These are phyloP conservation scores for Breviolum minutum DNA, from an alignment of 73 alveolate species.

Conservation along the genomic window DNA sequence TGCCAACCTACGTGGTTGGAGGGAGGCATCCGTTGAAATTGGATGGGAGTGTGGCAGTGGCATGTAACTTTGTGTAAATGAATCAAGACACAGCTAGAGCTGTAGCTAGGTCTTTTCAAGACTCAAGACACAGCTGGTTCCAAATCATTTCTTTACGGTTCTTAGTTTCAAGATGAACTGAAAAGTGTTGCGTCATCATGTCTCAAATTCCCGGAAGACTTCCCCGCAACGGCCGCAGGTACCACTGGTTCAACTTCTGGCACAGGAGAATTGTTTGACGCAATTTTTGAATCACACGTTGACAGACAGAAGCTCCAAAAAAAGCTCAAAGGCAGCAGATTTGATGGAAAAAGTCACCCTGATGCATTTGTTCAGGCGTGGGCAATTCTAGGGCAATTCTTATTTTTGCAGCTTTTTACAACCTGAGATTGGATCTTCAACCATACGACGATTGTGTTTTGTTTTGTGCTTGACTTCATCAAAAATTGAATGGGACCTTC, in stretches of 20 bases:
- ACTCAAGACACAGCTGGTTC: too few species aligned
- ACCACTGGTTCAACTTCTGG: constrained; percentile 60
- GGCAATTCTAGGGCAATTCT: too few species aligned
- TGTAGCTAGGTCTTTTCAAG: not conserved
- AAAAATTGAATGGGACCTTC: too few species aligned
- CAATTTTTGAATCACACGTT: not conserved
- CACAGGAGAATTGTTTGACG: constrained; percentile 30
- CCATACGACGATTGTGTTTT: too few species aligned
- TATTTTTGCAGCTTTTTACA: too few species aligned
- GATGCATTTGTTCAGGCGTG: too few species aligned
- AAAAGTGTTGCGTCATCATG: not conserved
- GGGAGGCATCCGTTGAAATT: not conserved
- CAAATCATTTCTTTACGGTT: not conserved
- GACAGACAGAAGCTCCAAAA: not conserved
- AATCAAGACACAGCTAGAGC: not conserved
- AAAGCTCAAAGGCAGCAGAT: too few species aligned
- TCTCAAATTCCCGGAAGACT: not conserved
- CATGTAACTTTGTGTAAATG: not conserved
- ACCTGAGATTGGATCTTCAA: too few species aligned
- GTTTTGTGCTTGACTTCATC: too few species aligned
- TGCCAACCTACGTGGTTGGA: constrained; percentile 77
- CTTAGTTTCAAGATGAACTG: too few species aligned
- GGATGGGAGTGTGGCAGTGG: not conserved
- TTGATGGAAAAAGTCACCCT: too few species aligned
- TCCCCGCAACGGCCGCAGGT: not conserved